Base-by-base conservation (phyloP, 495 filamentous ascomycete genomes). In the Lasiosphaeria ovina region DNA sequence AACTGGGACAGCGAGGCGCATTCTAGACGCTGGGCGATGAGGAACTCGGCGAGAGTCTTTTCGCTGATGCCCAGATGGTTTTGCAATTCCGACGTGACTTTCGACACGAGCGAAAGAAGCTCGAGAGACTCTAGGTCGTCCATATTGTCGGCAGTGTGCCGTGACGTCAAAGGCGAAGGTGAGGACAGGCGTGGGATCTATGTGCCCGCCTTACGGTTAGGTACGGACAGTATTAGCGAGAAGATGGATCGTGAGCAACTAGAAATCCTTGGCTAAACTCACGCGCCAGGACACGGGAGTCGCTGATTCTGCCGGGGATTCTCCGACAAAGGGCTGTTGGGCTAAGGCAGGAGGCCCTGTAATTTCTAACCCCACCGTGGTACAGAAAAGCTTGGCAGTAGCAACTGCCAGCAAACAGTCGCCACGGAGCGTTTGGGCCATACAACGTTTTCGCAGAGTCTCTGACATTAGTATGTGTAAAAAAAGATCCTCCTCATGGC, bases 61-160 rank as follows among this genome's bases (percentile, higher is more conserved):
- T 98, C 93, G 73, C 80, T 89, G 68, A 97, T 87, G 36, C 93
- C 92, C 56, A 98, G 75, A 76, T 98, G 90, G 74, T 98, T 98
- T 65, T 92, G 88, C 48, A 98, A 79, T 77, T 98, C 94, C 35
- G 87, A 91, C 40, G 91, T 96, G 65, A 98, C 91, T 74, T 93
- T 96, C 50, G 91, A 93, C 62, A 98, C 92, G 59, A 98, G 85
- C 62, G 91, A 95, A 60, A 98, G 85, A 62, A 95, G 80, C 78
- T 98, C 94, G 63, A 98, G 85, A 63, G 87, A 89, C 66, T 89
- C 86, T 59, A 98, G 82, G 72, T 96, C 91, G 71, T 96, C 93
- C 90, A 98, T 97, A 42, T 44, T 75, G 62, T 51, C 57, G 64
- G 55, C 47, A 31, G 33, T n/a, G 44, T 9, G 49, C 14, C 10